Conservation (phyloP, 225 moss, liverwort and hornwort genomes). For the Physcomitrellopsis africana region DNA sequence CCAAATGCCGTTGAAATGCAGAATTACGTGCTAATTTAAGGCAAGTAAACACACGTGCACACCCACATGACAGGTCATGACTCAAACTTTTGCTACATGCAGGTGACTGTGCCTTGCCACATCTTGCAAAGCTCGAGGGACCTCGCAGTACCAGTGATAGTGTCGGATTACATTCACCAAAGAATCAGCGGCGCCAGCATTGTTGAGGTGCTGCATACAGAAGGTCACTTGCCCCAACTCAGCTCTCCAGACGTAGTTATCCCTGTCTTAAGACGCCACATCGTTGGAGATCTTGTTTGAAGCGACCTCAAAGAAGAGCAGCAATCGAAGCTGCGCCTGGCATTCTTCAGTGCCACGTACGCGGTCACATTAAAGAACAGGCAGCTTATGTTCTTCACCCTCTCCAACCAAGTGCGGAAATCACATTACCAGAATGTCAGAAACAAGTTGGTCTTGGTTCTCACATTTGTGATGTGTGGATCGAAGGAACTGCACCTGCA, state of each 20-base stretch:
- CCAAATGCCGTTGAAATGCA: too few species aligned
- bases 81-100: not conserved
- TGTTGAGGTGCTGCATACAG: constrained; percentile 60
- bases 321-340: not conserved
- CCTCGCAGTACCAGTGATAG: constrained; percentile 66
- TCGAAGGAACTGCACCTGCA: too few species aligned
- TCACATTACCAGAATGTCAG: too few species aligned
- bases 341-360: not conserved
- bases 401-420: too few species aligned
- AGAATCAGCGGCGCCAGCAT: constrained; percentile 62
- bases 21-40: too few species aligned
- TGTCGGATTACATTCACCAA: constrained; percentile 61
- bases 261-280: constrained; percentile 55
- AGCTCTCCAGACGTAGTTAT: constrained; percentile 61
- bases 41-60: too few species aligned
- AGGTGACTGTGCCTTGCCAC: constrained; percentile 60
- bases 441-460: too few species aligned
- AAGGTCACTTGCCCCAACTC: constrained; percentile 73
- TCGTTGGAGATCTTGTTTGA: constrained; percentile 17
- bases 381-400: too few species aligned
- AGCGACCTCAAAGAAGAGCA: not conserved
- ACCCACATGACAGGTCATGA: too few species aligned
- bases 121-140: constrained; percentile 64
- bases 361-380: too few species aligned
- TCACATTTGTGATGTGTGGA: too few species aligned